A percentile compares a stretch with the other conserved stretches of the same genome.
Conservation (phyloP, 805 yeast species). For the Pichia occidentalis region DNA sequence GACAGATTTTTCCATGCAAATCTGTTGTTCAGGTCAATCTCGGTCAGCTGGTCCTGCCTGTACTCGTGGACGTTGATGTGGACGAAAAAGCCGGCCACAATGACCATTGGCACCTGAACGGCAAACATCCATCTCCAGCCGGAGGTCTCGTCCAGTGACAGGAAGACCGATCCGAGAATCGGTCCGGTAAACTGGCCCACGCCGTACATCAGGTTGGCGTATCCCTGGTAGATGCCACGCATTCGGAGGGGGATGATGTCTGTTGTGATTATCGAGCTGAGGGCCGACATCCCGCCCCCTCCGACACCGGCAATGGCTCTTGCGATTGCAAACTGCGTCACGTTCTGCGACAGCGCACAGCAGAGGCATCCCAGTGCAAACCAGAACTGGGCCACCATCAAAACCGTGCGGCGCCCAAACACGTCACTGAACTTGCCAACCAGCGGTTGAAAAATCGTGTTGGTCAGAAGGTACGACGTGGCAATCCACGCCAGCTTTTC, state of each 20-base stretch:
- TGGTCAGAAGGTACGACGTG: slow-evolving; percentile 60
- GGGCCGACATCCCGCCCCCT: slow-evolving; percentile 47
- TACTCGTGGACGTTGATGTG: slow-evolving; percentile 30
- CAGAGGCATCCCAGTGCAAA: slow-evolving; percentile 40
- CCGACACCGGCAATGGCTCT: slow-evolving; percentile 57
- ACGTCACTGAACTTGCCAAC: slow-evolving; percentile 68
- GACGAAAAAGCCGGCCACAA: slow-evolving; percentile 24
- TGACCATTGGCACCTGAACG: slow-evolving; percentile 35
- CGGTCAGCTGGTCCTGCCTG: slow-evolving; percentile 15
- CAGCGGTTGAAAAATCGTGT: slow-evolving; percentile 68
- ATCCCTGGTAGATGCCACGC: slow-evolving; percentile 50
- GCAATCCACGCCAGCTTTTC: slow-evolving; percentile 62
- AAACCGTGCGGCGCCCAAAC: slow-evolving; percentile 44
- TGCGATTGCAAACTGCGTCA: slow-evolving; percentile 40
- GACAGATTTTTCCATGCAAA: slow-evolving; percentile 31
- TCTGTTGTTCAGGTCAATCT: slow-evolving; percentile 21
- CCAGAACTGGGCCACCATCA: slow-evolving; percentile 38
- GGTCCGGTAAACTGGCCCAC: slow-evolving; percentile 39
- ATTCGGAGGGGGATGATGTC: slow-evolving; percentile 49
- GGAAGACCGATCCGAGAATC: slow-evolving; percentile 36
- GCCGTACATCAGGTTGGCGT: slow-evolving; percentile 35
- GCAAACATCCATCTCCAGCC: slow-evolving; percentile 44
- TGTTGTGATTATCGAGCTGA: slow-evolving; percentile 46
- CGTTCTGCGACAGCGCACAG: slow-evolving; percentile 36
- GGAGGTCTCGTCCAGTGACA: slow-evolving; percentile 27